Evolutionary conservation across 495 filamentous ascomycete species (phyloP), one percentile per base, ranked within the genome.

Genomic region (Choiromyces venosus): DNA sequence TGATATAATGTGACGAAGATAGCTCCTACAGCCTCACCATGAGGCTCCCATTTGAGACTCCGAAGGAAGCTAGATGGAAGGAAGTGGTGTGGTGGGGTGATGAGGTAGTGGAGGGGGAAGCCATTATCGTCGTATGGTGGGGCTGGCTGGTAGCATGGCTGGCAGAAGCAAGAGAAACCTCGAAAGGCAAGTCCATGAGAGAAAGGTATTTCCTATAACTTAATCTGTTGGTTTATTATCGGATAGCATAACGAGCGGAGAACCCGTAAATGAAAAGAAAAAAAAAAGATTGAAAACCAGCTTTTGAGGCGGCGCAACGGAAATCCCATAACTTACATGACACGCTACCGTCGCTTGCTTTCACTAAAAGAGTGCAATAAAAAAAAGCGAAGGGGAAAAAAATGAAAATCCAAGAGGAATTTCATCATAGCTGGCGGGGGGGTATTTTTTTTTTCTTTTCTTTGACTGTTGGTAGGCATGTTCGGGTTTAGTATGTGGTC

Each of bases 151-250:
- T 14, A 6, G 42, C 7, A n/a, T 56, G 46, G 46, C 46, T 29
- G 46, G n/a, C 1, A 29, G 52, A 33, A 6, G 25, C 7, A 14
- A 10, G 3, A 33, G 16, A 29, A 16, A 4, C 25, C 52, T 29
- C 7, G 52, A 61, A 61, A 61, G 52, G 52, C 10, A 61, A 61
- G 52, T 61, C 52, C 52, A 61, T n/a, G 52, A 61, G 52, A 61
- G 25, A 33, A 61, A 9, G 10, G 12, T 5, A 16, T 5, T 29
- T 29, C 25, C 25, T 12, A 14, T 4, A 25, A 16, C 10, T 14
- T n/a, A n/a, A n/a, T n/a, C n/a, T n/a, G n/a, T n/a, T n/a, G n/a
- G n/a, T n/a, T n/a, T n/a, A n/a, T 33, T 14, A 61, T 61, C 25
- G 12, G 25, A 18, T 4, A 61, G 1, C 52, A 18, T 33, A 14